Evolutionary conservation across 768 basidiomycete genomes (phyloP).

Genomic region (Boletus rubescentipes): DNA sequence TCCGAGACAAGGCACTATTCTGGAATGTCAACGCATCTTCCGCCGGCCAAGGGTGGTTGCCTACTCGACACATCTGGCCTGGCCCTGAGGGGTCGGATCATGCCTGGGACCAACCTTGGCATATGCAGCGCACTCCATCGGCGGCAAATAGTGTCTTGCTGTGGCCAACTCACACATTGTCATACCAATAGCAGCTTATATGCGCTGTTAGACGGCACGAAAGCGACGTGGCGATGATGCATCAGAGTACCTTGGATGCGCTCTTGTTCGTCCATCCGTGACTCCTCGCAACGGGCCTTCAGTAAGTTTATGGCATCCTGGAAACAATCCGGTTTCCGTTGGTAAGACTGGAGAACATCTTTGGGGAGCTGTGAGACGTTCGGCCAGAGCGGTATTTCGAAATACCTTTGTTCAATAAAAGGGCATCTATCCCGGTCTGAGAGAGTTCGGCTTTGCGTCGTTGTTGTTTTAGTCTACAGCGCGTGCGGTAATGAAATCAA

Average conservation of each 20-base stretch:
- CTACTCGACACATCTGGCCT: constrained; percentile 55
- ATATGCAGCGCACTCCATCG: constrained; percentile 56
- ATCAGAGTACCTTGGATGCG: constrained; percentile 53
- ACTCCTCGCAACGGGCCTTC: constrained; percentile 49
- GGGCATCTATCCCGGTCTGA: constrained; percentile 19
- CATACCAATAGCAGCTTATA: constrained; percentile 70
- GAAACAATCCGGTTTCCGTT: constrained; percentile 62
- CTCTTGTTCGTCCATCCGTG: constrained; percentile 59
- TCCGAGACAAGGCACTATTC: constrained; percentile 66
- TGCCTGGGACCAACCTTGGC: constrained; percentile 1
- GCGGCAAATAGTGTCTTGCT: constrained; percentile 62
- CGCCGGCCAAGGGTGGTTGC: constrained; percentile 10
- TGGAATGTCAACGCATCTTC: constrained; percentile 1
- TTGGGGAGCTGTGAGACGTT: constrained; percentile 9
- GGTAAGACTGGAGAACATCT: constrained; percentile 45
- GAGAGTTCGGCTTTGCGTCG: constrained; percentile 16
- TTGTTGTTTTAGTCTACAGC: constrained; percentile 11
- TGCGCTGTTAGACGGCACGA: constrained; percentile 17
- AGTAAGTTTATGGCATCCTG: constrained; percentile 49
- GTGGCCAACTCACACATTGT: constrained; percentile 80
- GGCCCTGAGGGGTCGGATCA: constrained; percentile 21
- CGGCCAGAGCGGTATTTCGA: constrained; percentile 3
- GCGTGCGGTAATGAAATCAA: constrained; percentile 6
- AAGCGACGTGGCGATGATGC: neutral
- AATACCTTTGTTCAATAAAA: constrained; percentile 17